Conservation (phyloP, 306 rosid genomes). For the Prunus salicina region DNA sequence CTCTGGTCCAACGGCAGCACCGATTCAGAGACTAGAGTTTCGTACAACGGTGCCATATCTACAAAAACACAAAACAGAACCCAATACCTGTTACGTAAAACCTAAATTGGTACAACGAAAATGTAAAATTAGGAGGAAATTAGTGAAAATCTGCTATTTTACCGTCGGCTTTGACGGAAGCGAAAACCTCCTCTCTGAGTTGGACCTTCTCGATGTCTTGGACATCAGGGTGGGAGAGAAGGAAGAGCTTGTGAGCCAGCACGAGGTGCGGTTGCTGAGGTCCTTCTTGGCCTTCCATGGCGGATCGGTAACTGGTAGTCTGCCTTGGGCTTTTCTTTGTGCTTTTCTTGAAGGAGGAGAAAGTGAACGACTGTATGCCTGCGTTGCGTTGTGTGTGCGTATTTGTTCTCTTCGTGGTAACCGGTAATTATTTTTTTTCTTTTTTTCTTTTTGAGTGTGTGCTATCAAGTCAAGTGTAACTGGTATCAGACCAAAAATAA, state of each 20-base stretch:
- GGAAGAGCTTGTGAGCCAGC: slow-evolving; percentile 88
- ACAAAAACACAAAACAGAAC: not conserved
- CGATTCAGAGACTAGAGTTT: slow-evolving; percentile 69
- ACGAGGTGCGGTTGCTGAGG: slow-evolving; percentile 75
- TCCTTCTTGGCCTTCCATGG: slow-evolving; percentile 82
- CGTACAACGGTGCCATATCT: slow-evolving; percentile 85
- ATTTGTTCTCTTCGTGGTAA: no score
- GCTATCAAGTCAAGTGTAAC: no score
- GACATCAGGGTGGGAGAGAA: slow-evolving; percentile 68
- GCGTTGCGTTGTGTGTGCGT: no score
- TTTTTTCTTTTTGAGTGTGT: no score
- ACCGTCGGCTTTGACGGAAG: slow-evolving; percentile 75
- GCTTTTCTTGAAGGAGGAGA: slow-evolving; percentile 39
- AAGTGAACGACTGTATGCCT: not conserved
- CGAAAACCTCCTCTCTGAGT: slow-evolving; percentile 71
- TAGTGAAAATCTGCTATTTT: not conserved
- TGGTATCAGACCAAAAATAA: no score
- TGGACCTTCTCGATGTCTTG: slow-evolving; percentile 88
- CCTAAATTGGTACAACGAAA: not conserved
- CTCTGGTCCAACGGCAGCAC: slow-evolving; percentile 68
- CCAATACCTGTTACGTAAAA: not conserved
- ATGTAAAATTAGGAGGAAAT: not conserved
- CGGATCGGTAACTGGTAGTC: slow-evolving; percentile 11
- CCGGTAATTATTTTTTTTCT: no score
- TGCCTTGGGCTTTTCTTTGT: slow-evolving; percentile 8